Base-by-base conservation (phyloP, 1,284 basidiomycete genomes). In the Moniliophthora roreri region DNA sequence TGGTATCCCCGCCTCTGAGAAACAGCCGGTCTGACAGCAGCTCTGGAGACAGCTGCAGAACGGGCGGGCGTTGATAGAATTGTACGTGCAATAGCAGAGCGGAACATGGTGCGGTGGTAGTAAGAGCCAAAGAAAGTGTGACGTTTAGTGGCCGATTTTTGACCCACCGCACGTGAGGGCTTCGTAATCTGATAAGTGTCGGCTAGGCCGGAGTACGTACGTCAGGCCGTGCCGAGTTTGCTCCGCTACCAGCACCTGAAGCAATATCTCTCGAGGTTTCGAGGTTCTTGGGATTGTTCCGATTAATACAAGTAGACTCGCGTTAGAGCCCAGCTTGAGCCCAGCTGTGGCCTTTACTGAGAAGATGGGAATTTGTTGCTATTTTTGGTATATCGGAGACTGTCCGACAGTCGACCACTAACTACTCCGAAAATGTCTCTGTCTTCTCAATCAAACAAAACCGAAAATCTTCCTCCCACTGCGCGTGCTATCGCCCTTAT, bases 401-500 rank as follows among this genome's bases (percentile, higher is more conserved):
- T n/a, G 50, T 16, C 15, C 51, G 24, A 24, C 50, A 41, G 39
- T 26, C 50, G 18, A 34, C 35, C 15, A 36, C 35, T 21, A 18
- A 48, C 28, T 34, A 32, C 18, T n/a, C 24, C 39, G 32, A 32
- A 28, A 16, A 26, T 52, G 41, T n/a, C 54, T 41, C 34, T 50
- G n/a, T 87, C 88, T 85, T 88, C 86, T 37, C 83, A 85, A 59
- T 69, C 77, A 41, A 32, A 32, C 28, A 32, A 32, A 11, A 77
- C 80, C 26, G 87, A 91, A 54, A 82, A 81, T 20, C 78, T 91
- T 59, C 96, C 96, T 10, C 83, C 93, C 34, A 95, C 95, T 57
- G 95, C 94, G 9, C 84, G 95, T 26, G 82, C 95, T 26, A 94
- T 98, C 48, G 93, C 96, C 0, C 81, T 99, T 34, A 84, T 99